A percentile compares a stretch with the other conserved stretches of the same genome.
These are phyloP conservation scores for Stagonosporopsis cucurbitacearum DNA, from an alignment of 2,329 filamentous ascomycete species.

Conservation along the genomic window DNA sequence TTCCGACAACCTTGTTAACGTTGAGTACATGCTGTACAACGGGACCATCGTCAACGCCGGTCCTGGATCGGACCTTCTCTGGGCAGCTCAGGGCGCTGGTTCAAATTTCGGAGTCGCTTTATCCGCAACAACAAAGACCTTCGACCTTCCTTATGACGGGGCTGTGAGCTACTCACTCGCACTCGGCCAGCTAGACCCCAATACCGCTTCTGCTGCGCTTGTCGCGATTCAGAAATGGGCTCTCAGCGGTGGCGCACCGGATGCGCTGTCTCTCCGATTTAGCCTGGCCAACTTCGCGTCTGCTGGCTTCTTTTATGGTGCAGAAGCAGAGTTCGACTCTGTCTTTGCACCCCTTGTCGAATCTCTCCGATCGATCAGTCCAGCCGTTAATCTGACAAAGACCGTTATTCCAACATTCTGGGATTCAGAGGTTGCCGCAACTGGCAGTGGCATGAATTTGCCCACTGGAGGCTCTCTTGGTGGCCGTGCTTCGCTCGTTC, in stretches of 20 bases:
- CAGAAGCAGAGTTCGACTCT: constrained; percentile 18
- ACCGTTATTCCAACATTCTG: constrained; percentile 24
- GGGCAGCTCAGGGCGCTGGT: constrained; percentile 23
- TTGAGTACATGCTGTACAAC: constrained; percentile 23
- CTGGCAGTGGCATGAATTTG: constrained; percentile 20
- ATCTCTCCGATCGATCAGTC: constrained; percentile 9
- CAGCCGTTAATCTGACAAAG: constrained; percentile 15
- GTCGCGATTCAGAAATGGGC: constrained; percentile 24
- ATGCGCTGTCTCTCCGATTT: constrained; percentile 24
- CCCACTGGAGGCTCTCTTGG: constrained; percentile 23
- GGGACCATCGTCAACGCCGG: constrained; percentile 15
- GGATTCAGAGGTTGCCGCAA: constrained; percentile 18
- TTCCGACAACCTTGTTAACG: constrained; percentile 18
- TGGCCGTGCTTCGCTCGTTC: constrained; percentile 25
- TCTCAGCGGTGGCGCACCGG: constrained; percentile 13
- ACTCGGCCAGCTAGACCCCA: constrained; percentile 1
- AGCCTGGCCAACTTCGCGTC: constrained; percentile 13
- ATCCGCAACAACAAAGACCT: constrained; percentile 19
- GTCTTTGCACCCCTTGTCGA: constrained; percentile 18
- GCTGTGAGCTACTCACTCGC: constrained; percentile 18
- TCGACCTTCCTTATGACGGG: constrained; percentile 9
- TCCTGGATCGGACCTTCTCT: constrained; percentile 16
- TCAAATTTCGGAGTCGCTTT: constrained; percentile 19
- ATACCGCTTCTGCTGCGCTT: constrained; percentile 14
- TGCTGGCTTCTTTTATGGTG: constrained; percentile 24